Percentiles rank a stretch among this genome's conserved stretches.
Evolutionary conservation across 495 filamentous ascomycete genomes (phyloP).

Genomic region (Letharia columbiana): DNA sequence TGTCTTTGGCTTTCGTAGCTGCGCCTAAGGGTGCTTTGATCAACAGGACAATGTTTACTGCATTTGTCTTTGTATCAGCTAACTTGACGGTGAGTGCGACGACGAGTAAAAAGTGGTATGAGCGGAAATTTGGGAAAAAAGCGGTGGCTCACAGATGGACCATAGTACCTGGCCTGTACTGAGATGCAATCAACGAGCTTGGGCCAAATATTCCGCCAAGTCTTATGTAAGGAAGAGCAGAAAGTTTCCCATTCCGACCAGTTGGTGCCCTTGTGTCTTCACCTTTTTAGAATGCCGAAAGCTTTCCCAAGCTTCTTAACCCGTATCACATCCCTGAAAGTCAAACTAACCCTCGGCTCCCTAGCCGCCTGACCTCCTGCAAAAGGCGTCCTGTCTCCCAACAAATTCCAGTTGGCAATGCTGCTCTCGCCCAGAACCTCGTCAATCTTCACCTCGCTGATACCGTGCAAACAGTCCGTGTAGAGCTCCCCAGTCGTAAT

Average conservation of each 20-base stretch:
- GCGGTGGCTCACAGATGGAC: conserved; percentile 60
- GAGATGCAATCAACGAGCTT: not conserved
- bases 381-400: conserved; percentile 55
- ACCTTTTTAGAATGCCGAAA: conserved; percentile 49
- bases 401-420: conserved; percentile 75
- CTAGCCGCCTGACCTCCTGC: conserved; percentile 50
- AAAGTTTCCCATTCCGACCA: not conserved
- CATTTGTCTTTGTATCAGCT: conserved; percentile 59
- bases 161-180: conserved; percentile 71
- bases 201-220: not conserved
- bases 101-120: conserved; percentile 74
- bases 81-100: conserved; percentile 81
- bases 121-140: conserved; percentile 62
- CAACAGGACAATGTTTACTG: conserved; percentile 67
- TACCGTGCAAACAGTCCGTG: conserved; percentile 67
- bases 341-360: conserved; percentile 70
- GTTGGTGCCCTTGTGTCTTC: conserved; percentile 16
- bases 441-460: conserved; percentile 53
- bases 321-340: conserved; percentile 86
- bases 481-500: conserved; percentile 64
- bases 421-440: conserved; percentile 49
- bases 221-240: not conserved
- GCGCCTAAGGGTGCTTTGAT: conserved; percentile 54
- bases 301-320: conserved; percentile 68
- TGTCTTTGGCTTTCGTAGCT: conserved; percentile 64